Percentiles rank a stretch among this genome's conserved stretches.
These are phyloP conservation scores for Tuber melanosporum DNA, from an alignment of 495 filamentous ascomycete genomes.

Conservation along the genomic window DNA sequence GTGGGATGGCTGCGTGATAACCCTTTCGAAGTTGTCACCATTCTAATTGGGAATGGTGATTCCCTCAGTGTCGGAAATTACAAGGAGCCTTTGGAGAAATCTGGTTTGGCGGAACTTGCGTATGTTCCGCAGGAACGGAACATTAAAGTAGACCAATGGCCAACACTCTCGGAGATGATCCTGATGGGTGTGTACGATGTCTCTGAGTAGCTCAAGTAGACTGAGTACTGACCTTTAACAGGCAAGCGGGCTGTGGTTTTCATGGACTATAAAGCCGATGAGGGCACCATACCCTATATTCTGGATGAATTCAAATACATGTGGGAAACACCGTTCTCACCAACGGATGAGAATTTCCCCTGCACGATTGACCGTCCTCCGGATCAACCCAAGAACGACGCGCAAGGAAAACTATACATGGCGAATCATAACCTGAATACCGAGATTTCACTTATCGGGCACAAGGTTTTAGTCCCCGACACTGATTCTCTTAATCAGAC, in stretches of 20 bases:
- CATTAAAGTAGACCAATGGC: slow-evolving; percentile 73
- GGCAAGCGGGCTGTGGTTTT: slow-evolving; percentile 59
- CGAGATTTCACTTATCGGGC: slow-evolving; percentile 57
- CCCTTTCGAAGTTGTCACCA: slow-evolving; percentile 86
- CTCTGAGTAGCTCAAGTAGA: slow-evolving; percentile 45
- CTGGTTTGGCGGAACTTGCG: slow-evolving; percentile 61
- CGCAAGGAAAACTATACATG: slow-evolving; percentile 65
- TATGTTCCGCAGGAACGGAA: slow-evolving; percentile 55
- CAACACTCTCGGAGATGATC: slow-evolving; percentile 74
- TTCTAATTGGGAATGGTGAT: slow-evolving; percentile 80
- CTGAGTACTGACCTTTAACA: neutral
- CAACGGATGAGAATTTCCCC: slow-evolving; percentile 56
- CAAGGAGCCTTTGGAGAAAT: slow-evolving; percentile 54
- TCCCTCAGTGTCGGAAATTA: slow-evolving; percentile 56
- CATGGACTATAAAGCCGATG: slow-evolving; percentile 80
- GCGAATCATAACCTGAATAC: slow-evolving; percentile 89
- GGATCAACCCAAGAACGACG: slow-evolving; percentile 49
- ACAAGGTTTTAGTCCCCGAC: slow-evolving; percentile 68
- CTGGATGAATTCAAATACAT: slow-evolving; percentile 67
- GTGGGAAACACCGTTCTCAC: slow-evolving; percentile 73
- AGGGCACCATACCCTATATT: slow-evolving; percentile 66
- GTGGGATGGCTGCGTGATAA: slow-evolving; percentile 65
- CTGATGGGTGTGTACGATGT: slow-evolving; percentile 50
- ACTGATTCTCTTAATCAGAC: slow-evolving; percentile 58
- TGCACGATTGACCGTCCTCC: slow-evolving; percentile 66